Evolutionary conservation across 2,329 filamentous ascomycete genomes (phyloP).

Genomic region (Knufia petricola): DNA sequence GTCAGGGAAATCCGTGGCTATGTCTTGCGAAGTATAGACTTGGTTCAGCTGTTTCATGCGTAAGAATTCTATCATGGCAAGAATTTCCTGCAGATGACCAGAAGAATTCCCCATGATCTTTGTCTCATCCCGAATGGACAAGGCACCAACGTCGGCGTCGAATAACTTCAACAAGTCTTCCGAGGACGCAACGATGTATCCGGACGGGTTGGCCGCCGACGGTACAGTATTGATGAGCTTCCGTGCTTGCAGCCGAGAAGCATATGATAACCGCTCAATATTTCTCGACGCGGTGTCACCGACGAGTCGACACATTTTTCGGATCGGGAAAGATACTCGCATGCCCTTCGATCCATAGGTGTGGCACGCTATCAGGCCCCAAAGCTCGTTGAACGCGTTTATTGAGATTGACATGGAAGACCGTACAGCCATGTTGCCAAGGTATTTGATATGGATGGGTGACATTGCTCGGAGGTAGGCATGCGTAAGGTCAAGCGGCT

Average conservation of each 20-base stretch:
- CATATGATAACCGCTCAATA: conserved; percentile 79
- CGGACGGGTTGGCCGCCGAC: conserved; percentile 70
- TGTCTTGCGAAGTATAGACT: conserved; percentile 68
- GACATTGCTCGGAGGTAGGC: conserved; percentile 82
- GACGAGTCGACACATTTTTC: conserved; percentile 83
- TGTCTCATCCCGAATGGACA: conserved; percentile 80
- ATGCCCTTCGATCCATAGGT: conserved; percentile 68
- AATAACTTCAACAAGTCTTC: conserved; percentile 77
- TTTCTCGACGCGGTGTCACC: conserved; percentile 80
- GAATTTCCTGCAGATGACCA: conserved; percentile 68
- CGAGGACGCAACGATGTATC: conserved; percentile 82
- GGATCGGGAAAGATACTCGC: conserved; percentile 83
- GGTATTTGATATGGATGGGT: conserved; percentile 78
- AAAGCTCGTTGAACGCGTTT: conserved; percentile 73
- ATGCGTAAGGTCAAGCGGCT: conserved; percentile 72
- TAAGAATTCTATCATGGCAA: conserved; percentile 77
- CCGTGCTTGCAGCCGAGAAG: conserved; percentile 70
- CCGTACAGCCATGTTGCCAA: conserved; percentile 81
- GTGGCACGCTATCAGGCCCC: conserved; percentile 82
- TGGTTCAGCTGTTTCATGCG: conserved; percentile 64
- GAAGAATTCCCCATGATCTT: conserved; percentile 65
- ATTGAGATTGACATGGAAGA: conserved; percentile 93
- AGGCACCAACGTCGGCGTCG: conserved; percentile 73
- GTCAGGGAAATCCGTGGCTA: conserved; percentile 69
- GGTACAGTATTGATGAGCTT: conserved; percentile 82